These are phyloP conservation scores for Rhodosporidiobolus odoratus DNA, from an alignment of 768 basidiomycete genomes.

Conservation along the genomic window DNA sequence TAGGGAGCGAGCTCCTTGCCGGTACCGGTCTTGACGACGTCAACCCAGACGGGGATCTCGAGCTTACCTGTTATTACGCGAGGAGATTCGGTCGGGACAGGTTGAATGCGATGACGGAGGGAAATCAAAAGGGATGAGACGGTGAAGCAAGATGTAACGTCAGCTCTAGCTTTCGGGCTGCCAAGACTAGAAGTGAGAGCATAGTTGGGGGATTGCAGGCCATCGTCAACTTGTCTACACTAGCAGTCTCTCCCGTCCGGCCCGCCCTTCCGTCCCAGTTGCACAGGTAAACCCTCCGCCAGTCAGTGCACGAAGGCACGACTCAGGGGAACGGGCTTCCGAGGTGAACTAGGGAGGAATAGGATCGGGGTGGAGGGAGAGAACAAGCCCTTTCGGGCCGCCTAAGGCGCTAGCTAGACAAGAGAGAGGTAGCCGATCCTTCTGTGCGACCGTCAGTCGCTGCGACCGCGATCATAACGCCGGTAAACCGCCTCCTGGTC, in stretches of 20 bases:
- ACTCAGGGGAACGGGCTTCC: too few relatives aligned
- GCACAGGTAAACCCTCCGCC: too few relatives aligned
- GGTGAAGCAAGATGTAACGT: background rate
- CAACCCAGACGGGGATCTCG: slow-evolving; percentile 97
- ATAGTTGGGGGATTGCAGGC: too few relatives aligned
- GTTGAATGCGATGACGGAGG: background rate
- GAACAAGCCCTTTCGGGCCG: slow-evolving; percentile 40
- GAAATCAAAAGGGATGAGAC: background rate
- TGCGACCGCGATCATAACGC: too few relatives aligned
- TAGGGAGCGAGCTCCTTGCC: slow-evolving; percentile 98
- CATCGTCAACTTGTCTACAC: too few relatives aligned
- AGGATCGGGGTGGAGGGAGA: background rate
- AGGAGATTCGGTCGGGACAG: slow-evolving; percentile 47
- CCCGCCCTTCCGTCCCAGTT: too few relatives aligned
- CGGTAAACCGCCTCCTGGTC: too few relatives aligned
- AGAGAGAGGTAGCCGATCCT: background rate
- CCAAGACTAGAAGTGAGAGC: too few relatives aligned
- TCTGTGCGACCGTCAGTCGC: background rate
- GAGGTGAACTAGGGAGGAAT: too few relatives aligned
- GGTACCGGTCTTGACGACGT: slow-evolving; percentile 94
- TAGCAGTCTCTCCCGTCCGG: too few relatives aligned
- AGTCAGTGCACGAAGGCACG: too few relatives aligned
- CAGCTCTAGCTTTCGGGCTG: too few relatives aligned
- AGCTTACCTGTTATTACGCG: slow-evolving; percentile 67
- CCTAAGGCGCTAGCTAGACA: slow-evolving; percentile 37